Evolutionary conservation across 306 rosid species (phyloP).

Genomic region (Mucuna pruriens): DNA sequence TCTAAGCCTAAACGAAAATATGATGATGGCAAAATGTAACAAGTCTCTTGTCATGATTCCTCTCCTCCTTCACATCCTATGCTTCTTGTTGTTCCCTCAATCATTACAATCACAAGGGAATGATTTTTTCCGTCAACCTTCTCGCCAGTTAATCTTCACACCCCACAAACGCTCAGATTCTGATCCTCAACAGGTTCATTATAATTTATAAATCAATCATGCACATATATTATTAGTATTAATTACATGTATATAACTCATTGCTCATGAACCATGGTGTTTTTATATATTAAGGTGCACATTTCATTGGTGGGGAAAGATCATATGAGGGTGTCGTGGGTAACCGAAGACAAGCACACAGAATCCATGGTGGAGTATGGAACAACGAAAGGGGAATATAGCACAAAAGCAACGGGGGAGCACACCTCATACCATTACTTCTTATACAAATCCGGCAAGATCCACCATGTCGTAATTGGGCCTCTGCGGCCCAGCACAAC

Average conservation of each 20-base stretch:
- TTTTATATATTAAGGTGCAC: conserved; percentile 51
- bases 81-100: conserved; percentile 35
- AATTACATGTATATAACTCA: neutral
- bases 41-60: neutral
- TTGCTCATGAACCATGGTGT: neutral
- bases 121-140: conserved; percentile 43
- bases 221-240: neutral
- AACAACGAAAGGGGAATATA: conserved; percentile 35
- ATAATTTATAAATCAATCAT: neutral
- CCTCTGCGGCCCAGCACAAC: conserved; percentile 34
- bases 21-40: neutral
- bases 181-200: conserved; percentile 55
- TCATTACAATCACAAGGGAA: conserved; percentile 26
- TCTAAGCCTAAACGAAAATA: neutral
- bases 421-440: conserved; percentile 38
- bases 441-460: conserved; percentile 36
- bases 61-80: conserved; percentile 32
- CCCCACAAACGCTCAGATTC: conserved; percentile 43
- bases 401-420: conserved; percentile 34
- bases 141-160: conserved; percentile 43
- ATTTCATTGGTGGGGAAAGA: conserved; percentile 65
- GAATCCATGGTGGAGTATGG: conserved; percentile 44
- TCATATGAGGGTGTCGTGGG: conserved; percentile 68
- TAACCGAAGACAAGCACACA: conserved; percentile 52
- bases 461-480: conserved; percentile 43